A percentile compares a stretch with the other conserved stretches of the same genome.
Evolutionary conservation across 1,284 basidiomycete species (phyloP).

Genomic region (Volvariella surrecta): DNA sequence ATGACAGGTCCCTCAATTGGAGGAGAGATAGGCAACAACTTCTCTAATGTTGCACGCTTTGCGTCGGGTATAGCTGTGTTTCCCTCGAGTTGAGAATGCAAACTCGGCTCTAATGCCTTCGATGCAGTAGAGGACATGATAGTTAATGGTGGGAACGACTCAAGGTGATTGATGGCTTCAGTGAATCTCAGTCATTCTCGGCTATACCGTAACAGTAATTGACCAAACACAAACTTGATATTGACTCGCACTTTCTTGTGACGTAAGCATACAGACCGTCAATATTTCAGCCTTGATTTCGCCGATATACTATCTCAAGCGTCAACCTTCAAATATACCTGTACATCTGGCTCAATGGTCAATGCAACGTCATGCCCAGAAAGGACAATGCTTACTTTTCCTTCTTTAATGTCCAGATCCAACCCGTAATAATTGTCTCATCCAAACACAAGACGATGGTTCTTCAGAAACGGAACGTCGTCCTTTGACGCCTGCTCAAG

Average conservation of each 20-base stretch:
- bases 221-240: no score
- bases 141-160: neutral
- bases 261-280: no score
- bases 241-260: no score
- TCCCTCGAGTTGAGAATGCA: constrained; percentile 2
- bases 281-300: no score
- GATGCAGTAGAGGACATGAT: constrained; percentile 25
- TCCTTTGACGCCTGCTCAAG: constrained; percentile 46
- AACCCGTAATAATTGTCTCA: constrained; percentile 49
- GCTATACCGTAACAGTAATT: no score
- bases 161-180: neutral
- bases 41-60: constrained; percentile 18
- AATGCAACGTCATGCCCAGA: no score
- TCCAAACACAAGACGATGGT: constrained; percentile 45
- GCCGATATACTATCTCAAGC: no score
- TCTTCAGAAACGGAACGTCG: constrained; percentile 49
- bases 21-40: constrained; percentile 16
- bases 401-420: constrained; percentile 60
- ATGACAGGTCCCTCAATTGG: constrained; percentile 37
- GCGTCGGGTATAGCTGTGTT: constrained; percentile 11
- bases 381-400: constrained; percentile 41
- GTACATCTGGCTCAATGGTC: no score
- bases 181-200: neutral
- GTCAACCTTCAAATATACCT: no score
- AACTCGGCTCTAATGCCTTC: constrained; percentile 16